Evolutionary conservation across 495 filamentous ascomycete genomes (phyloP), one percentile per base, ranked within the genome.

Genomic region (Staphylotrichum tortipilum): DNA sequence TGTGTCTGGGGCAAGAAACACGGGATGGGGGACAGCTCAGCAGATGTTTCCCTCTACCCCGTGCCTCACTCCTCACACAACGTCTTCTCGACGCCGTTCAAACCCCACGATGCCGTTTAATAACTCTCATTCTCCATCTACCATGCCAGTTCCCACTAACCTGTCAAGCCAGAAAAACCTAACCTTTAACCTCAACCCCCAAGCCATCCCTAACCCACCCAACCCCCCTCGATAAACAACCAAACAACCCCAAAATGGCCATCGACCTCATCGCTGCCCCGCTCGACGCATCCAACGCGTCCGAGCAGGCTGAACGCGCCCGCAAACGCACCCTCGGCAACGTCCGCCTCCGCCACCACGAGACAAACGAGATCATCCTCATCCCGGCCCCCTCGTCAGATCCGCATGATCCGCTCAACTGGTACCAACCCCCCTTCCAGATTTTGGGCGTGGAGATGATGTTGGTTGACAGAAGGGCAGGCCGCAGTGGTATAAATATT

Each of bases 341-440:
- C 55, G 62, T 78, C 33, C 73, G 71, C 18, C 66, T 77, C 9
- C 71, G 71, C 35, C 51, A 78, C 57, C 62, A 59, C 11, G 65
- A 71, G n/a, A 79, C 73, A 15, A 70, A 74, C 60, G 65, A 65
- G 49, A 60, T 70, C 46, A 69, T 83, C 29, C 55, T 83, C 26
- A 69, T 82, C 38, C 81, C 81, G 2, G 66, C 72, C 2, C 81
- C 80, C 1, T 81, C 77, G 0, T 58, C 66, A 33, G 78, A 84
- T 47, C 79, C 78, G 4, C 76, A 81, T 53, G 79, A 83, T 57
- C 81, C 79, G 14, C 60, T 83, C 35, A 81, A 80, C 47, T 70
- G 67, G 67, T 68, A 59, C n/a, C n/a, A 22, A 47, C 53, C 8
- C 26, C 10, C 10, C 10, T 2, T 28, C 6, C 26, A 10, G 26